These are phyloP conservation scores for Sporisorium sorghi DNA, from an alignment of 1,284 basidiomycete genomes.

Conservation along the genomic window DNA sequence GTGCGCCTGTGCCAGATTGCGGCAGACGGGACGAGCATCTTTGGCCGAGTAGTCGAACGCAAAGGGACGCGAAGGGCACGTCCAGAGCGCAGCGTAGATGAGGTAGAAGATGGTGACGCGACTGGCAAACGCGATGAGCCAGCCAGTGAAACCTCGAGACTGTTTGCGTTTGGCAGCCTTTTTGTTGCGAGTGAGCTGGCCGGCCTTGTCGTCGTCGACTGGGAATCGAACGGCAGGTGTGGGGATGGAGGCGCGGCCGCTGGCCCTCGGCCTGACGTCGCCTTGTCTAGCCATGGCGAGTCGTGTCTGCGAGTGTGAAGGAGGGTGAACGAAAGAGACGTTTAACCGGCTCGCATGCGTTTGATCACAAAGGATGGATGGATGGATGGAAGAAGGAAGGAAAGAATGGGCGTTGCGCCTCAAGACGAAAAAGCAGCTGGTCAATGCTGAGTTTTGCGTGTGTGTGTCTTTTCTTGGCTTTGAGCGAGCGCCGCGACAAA, in stretches of 20 bases:
- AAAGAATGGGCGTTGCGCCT: not conserved
- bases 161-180: slow-evolving; percentile 13
- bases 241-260: slow-evolving; percentile 41
- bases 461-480: no score
- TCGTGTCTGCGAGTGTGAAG: slow-evolving; percentile 12
- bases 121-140: slow-evolving; percentile 40
- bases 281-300: slow-evolving; percentile 20
- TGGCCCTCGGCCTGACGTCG: slow-evolving; percentile 27
- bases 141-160: slow-evolving; percentile 38
- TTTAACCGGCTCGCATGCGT: no score
- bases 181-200: slow-evolving; percentile 14
- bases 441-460: slow-evolving; percentile 25
- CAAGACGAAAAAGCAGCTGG: not conserved
- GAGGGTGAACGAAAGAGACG: not conserved
- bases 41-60: slow-evolving; percentile 59
- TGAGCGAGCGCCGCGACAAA: no score
- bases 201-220: slow-evolving; percentile 16
- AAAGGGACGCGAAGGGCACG: slow-evolving; percentile 61
- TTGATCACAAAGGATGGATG: slow-evolving; percentile 6
- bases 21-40: slow-evolving; percentile 59
- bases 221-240: slow-evolving; percentile 43
- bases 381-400: slow-evolving; percentile 11
- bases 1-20: slow-evolving; percentile 59
- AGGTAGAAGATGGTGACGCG: slow-evolving; percentile 54
- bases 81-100: slow-evolving; percentile 58